Conservation (phyloP, 2,329 filamentous ascomycete species). For the Neopestalotiopsis rosae region DNA sequence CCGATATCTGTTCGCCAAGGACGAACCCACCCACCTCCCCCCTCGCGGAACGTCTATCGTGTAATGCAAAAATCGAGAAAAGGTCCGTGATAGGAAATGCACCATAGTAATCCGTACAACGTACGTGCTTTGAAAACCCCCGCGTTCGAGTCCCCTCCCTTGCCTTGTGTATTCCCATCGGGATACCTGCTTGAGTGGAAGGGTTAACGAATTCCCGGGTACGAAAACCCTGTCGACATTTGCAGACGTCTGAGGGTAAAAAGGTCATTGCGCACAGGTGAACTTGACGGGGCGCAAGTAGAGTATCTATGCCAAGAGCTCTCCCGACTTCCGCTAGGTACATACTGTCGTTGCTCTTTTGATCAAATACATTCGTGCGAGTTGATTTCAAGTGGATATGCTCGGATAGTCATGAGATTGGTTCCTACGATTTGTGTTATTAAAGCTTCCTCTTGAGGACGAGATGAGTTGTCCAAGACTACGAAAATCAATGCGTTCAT, state of each 20-base stretch:
- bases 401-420: too few species aligned
- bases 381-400: too few species aligned
- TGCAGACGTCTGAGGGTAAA: background rate
- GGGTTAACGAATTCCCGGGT: constrained; percentile 2
- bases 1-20: background rate
- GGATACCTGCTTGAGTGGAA: background rate
- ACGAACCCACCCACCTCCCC: background rate
- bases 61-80: background rate
- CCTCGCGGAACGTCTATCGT: background rate
- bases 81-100: background rate
- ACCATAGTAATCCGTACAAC: background rate
- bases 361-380: too few species aligned
- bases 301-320: too few species aligned
- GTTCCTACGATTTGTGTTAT: background rate
- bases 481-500: too few species aligned
- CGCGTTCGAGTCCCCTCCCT: too few species aligned
- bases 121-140: too few species aligned
- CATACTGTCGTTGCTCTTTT: too few species aligned
- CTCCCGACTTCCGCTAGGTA: too few species aligned
- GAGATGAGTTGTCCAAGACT: too few species aligned
- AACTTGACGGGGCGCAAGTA: background rate
- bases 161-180: too few species aligned
- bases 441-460: too few species aligned
- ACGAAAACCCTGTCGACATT: background rate
- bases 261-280: background rate